A percentile compares a stretch with the other conserved stretches of the same genome.
Evolutionary conservation across 768 basidiomycete genomes (phyloP).

Genomic region (Podaxis carcinomalis): DNA sequence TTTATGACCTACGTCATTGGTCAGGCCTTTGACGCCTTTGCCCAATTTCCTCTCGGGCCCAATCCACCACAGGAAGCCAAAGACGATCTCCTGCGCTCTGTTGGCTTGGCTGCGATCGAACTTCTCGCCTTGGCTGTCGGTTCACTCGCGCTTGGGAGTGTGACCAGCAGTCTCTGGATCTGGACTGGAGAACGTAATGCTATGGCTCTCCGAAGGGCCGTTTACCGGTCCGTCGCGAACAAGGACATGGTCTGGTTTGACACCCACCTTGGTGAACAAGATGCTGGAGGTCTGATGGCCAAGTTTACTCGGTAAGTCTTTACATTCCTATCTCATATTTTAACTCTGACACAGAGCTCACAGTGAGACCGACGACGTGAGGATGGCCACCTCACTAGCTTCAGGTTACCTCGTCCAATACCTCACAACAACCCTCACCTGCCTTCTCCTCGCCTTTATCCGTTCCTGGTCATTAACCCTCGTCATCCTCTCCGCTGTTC

Average conservation of each 20-base stretch:
- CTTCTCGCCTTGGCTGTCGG: slow-evolving; percentile 64
- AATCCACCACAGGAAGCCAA: slow-evolving; percentile 36
- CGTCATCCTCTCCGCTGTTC: slow-evolving; percentile 88
- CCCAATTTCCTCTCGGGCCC: slow-evolving; percentile 33
- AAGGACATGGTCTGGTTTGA: slow-evolving; percentile 94
- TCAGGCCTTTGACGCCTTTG: slow-evolving; percentile 69
- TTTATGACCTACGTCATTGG: slow-evolving; percentile 86
- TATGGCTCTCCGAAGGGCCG: slow-evolving; percentile 56
- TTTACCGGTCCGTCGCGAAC: slow-evolving; percentile 62
- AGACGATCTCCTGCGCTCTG: slow-evolving; percentile 46
- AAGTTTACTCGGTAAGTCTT: slow-evolving; percentile 73
- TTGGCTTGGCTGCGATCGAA: slow-evolving; percentile 60
- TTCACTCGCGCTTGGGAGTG: slow-evolving; percentile 65
- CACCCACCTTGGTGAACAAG: slow-evolving; percentile 56
- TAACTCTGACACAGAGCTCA: not conserved
- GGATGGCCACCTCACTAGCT: slow-evolving; percentile 77
- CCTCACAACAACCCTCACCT: slow-evolving; percentile 72
- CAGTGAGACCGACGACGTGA: slow-evolving; percentile 94
- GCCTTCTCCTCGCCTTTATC: slow-evolving; percentile 76
- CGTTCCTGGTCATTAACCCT: slow-evolving; percentile 83
- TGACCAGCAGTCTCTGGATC: slow-evolving; percentile 82
- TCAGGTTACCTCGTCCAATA: slow-evolving; percentile 78
- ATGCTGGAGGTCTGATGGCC: slow-evolving; percentile 89
- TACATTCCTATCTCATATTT: not conserved
- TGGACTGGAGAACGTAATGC: slow-evolving; percentile 81